A percentile compares a stretch with the other conserved stretches of the same genome.
Evolutionary conservation across 208 protist species (phyloP).

Genomic region (Leptomonas pyrrhocoris): DNA sequence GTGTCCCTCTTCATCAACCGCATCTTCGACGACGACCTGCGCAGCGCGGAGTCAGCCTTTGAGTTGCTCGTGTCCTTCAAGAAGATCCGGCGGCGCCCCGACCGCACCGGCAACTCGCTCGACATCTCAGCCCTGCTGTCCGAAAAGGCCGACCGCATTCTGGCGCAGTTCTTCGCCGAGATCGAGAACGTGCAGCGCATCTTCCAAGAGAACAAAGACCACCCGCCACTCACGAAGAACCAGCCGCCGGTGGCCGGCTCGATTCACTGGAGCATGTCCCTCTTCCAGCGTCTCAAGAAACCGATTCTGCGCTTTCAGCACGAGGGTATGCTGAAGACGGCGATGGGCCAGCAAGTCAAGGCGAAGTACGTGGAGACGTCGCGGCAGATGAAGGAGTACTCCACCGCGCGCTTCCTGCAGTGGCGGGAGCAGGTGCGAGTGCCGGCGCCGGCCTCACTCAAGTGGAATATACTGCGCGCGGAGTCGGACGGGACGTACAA

Average conservation of each 20-base stretch:
- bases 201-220: slow-evolving; percentile 88
- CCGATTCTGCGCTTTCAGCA: slow-evolving; percentile 95
- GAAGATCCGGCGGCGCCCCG: slow-evolving; percentile 85
- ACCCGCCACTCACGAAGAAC: slow-evolving; percentile 96
- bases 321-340: slow-evolving; percentile 90
- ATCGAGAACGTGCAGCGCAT: slow-evolving; percentile 91
- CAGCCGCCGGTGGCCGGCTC: slow-evolving; percentile 96
- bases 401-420: slow-evolving; percentile 85
- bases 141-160: slow-evolving; percentile 96
- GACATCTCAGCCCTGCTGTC: slow-evolving; percentile 94
- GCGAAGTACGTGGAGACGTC: slow-evolving; percentile 94
- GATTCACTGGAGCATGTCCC: slow-evolving; percentile 96
- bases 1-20: slow-evolving; percentile 97
- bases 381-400: slow-evolving; percentile 95
- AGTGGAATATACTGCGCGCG: slow-evolving; percentile 87
- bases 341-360: slow-evolving; percentile 90
- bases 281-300: slow-evolving; percentile 97
- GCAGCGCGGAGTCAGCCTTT: slow-evolving; percentile 97
- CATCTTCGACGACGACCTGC: slow-evolving; percentile 97
- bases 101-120: slow-evolving; percentile 72
- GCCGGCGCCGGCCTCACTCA: slow-evolving; percentile 89
- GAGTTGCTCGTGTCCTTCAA: slow-evolving; percentile 97
- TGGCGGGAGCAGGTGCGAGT: slow-evolving; percentile 92
- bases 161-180: slow-evolving; percentile 95
- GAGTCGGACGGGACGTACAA: slow-evolving; percentile 73